These are phyloP conservation scores for Ophiocordyceps sinensis DNA, from an alignment of 2,329 filamentous ascomycete species.

Conservation along the genomic window DNA sequence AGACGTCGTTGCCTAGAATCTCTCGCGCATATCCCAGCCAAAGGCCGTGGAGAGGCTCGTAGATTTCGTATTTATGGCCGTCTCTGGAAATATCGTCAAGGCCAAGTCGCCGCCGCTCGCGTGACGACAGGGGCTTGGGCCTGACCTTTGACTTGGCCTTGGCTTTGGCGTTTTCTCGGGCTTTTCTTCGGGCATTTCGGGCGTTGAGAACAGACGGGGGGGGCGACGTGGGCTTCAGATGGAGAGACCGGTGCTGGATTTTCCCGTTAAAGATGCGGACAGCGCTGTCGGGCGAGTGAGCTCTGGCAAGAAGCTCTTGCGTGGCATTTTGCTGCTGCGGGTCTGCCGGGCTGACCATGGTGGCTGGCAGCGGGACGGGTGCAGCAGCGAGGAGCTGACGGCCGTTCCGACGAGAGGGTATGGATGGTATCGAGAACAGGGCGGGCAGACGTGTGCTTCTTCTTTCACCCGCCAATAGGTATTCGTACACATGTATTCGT, in stretches of 20 bases:
- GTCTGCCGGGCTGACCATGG: not conserved
- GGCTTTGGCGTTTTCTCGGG: conserved; percentile 28
- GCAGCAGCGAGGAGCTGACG: too few relatives aligned
- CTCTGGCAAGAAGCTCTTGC: conserved; percentile 55
- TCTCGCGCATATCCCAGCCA: conserved; percentile 83
- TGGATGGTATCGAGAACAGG: too few relatives aligned
- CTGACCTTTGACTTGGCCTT: conserved; percentile 33
- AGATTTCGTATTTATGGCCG: conserved; percentile 52
- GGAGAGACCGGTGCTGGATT: conserved; percentile 67
- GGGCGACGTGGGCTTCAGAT: conserved; percentile 63
- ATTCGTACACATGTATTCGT: too few relatives aligned
- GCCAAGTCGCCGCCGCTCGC: conserved; percentile 57
- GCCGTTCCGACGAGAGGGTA: too few relatives aligned
- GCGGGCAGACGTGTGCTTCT: too few relatives aligned
- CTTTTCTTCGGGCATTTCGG: conserved; percentile 40
- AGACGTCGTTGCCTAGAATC: conserved; percentile 50
- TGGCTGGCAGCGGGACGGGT: not conserved
- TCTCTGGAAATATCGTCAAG: conserved; percentile 61
- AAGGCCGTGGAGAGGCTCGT: conserved; percentile 59
- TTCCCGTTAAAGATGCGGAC: conserved; percentile 66
- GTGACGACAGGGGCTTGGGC: conserved; percentile 61
- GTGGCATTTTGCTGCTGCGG: conserved; percentile 23
- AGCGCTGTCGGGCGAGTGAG: conserved; percentile 61
- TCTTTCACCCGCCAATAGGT: too few relatives aligned
- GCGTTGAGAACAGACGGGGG: conserved; percentile 36